Evolutionary conservation across 2,329 filamentous ascomycete species (phyloP).

Genomic region (Aspergillus sp.): DNA sequence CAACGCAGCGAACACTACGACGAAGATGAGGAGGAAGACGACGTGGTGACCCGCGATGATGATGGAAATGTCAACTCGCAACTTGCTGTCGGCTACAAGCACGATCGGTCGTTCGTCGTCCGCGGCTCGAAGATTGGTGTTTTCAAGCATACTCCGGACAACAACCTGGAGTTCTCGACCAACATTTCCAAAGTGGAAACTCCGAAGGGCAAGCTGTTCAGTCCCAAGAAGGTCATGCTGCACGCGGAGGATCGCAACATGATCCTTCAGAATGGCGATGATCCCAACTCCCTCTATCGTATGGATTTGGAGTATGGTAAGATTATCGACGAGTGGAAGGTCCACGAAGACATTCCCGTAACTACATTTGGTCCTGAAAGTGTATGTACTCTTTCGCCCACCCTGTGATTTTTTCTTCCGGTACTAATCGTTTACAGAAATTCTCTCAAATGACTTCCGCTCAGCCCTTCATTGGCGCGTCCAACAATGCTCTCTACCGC

Average conservation of each 20-base stretch:
- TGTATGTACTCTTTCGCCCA: constrained; percentile 39
- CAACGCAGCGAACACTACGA: constrained; percentile 72
- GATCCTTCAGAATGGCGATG: constrained; percentile 76
- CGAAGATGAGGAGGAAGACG: constrained; percentile 75
- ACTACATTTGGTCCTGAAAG: constrained; percentile 90
- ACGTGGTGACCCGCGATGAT: constrained; percentile 63
- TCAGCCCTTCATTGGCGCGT: constrained; percentile 92
- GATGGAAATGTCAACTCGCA: constrained; percentile 89
- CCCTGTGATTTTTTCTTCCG: background rate
- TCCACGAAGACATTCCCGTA: constrained; percentile 93
- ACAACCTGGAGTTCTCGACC: constrained; percentile 91
- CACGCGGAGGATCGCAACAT: constrained; percentile 87
- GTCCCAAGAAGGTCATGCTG: constrained; percentile 94
- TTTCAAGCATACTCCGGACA: constrained; percentile 92
- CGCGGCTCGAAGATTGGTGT: constrained; percentile 97
- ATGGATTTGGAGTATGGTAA: constrained; percentile 99
- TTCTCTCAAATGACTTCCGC: constrained; percentile 96
- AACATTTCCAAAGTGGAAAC: constrained; percentile 96
- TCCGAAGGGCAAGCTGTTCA: constrained; percentile 80
- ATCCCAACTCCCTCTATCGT: constrained; percentile 88
- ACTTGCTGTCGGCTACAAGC: constrained; percentile 92
- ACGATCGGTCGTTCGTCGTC: constrained; percentile 95
- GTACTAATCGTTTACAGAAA: constrained; percentile 57
- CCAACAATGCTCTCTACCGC: constrained; percentile 87
- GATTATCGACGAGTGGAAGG: constrained; percentile 97